phyloP scores from a whole-genome alignment of 2,329 filamentous ascomycete genomes.

The Scedosporium dehoogii region DNA sequence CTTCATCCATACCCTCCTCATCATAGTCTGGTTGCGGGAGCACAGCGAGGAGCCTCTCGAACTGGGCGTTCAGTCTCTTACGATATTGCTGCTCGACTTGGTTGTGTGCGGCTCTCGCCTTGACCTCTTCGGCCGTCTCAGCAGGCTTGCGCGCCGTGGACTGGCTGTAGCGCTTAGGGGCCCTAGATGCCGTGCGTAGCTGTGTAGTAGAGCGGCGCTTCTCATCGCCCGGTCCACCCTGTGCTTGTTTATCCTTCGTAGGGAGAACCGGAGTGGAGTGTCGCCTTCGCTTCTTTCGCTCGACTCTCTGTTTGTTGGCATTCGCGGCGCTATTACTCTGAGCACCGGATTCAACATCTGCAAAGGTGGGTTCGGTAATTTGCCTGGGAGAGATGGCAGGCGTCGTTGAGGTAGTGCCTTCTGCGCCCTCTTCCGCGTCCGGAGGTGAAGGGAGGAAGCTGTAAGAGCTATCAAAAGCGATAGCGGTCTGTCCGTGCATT shows the following conservation, averaged over 20 bases:
- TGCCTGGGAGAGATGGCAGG: constrained; percentile 6
- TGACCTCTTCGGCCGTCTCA: constrained; percentile 16
- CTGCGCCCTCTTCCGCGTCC: neutral
- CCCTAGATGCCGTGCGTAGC: constrained; percentile 12
- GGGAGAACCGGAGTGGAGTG: constrained; percentile 6
- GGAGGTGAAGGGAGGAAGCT: constrained; percentile 6
- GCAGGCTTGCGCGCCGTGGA: constrained; percentile 19
- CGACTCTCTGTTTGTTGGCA: constrained; percentile 2
- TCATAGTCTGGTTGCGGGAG: constrained; percentile 22
- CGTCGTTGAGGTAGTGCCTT: neutral
- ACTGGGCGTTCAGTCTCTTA: constrained; percentile 35
- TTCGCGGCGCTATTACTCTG: neutral
- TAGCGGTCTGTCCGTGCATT: neutral
- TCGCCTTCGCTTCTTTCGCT: constrained; percentile 7
- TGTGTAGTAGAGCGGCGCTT: constrained; percentile 10
- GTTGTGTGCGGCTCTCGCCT: constrained; percentile 27
- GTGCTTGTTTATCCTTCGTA: neutral
- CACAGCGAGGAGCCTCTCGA: constrained; percentile 30
- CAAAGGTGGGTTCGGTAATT: neutral
- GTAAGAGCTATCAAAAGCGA: neutral
- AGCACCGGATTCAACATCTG: neutral
- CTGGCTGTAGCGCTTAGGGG: constrained; percentile 10
- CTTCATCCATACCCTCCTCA: constrained; percentile 17
- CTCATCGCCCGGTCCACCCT: neutral
- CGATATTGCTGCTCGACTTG: constrained; percentile 39